Base-by-base conservation (phyloP, 768 basidiomycete genomes). In the Clavaria fumosa region DNA sequence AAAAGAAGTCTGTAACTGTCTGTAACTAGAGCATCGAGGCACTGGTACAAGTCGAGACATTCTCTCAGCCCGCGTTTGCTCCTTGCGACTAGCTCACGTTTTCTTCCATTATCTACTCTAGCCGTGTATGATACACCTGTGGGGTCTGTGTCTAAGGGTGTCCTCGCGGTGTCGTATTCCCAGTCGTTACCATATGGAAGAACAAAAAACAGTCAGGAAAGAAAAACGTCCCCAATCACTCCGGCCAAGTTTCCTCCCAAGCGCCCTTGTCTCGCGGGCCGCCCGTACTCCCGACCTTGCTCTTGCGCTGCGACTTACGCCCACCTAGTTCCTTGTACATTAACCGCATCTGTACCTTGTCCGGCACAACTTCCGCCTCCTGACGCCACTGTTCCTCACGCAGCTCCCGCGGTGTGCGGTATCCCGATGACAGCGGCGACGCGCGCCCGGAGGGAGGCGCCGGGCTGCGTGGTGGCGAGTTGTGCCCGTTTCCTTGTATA, bases 271-370 rank as follows among this genome's bases (percentile, higher is more conserved):
- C 88, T 52, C 82, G 70, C 36, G 62, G 55, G 5, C 71, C 67
- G 5, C 69, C 69, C 2, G 65, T 51, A 40, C 70, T 70, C 4
- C 80, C 83, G 28, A 84, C 60, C 55, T 84, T 88, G 26, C 65
- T 63, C 61, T 93, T 95, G 11, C 53, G 59, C 50, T 69, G 71
- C 2, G 75, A 63, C 58, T 91, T 95, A 44, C 89, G 68, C 11
- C 89, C 89, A 14, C 80, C 81, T 7, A 91, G 60, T 39, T 84
- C 80, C 59, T 91, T 91, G 62, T 93, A 95, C 67, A 80, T 76
- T 48, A 80, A 81, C 27, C 89, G 70, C 79, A 89, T 86, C 55
- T 89, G 84, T 2, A 72, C 42, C 57, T 91, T 93, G 34, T 72
- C 71, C 20, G 82, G 85, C 14, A 58, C 63, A 14, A 63, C 60